Conservation (phyloP, 2,329 filamentous ascomycete genomes). For the Phialophora verrucosa region DNA sequence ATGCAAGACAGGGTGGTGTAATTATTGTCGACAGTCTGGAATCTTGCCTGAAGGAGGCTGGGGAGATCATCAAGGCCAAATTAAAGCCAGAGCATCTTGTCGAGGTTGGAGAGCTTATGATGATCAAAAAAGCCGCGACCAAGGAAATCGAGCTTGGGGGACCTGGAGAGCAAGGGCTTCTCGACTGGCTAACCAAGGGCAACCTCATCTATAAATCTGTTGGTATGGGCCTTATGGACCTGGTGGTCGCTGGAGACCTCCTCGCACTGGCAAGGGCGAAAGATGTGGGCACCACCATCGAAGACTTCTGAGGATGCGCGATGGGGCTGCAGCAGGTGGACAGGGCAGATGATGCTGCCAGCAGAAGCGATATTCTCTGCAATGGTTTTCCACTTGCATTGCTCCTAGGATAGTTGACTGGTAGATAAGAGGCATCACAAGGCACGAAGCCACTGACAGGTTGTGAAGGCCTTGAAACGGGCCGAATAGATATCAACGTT, state of each 20-base stretch:
- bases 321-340: not conserved
- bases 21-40: conserved; percentile 72
- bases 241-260: conserved; percentile 66
- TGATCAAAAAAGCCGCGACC: conserved; percentile 62
- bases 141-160: conserved; percentile 45
- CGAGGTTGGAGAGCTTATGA: conserved; percentile 81
- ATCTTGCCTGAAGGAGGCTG: conserved; percentile 79
- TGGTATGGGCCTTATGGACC: conserved; percentile 71
- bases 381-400: not conserved
- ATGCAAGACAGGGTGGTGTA: conserved; percentile 63
- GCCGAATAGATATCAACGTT: not conserved
- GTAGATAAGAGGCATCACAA: conserved; percentile 2
- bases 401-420: not conserved
- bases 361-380: not conserved
- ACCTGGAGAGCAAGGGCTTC: conserved; percentile 51
- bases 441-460: not conserved
- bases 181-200: conserved; percentile 65
- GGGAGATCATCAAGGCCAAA: conserved; percentile 81
- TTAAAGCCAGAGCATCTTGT: conserved; percentile 77
- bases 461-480: not conserved
- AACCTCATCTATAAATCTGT: conserved; percentile 75
- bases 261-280: conserved; percentile 61
- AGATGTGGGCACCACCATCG: conserved; percentile 58
- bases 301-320: conserved; percentile 48
- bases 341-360: not conserved